Evolutionary conservation across 2,329 filamentous ascomycete species (phyloP).

Genomic region (Sporothrix humicola): DNA sequence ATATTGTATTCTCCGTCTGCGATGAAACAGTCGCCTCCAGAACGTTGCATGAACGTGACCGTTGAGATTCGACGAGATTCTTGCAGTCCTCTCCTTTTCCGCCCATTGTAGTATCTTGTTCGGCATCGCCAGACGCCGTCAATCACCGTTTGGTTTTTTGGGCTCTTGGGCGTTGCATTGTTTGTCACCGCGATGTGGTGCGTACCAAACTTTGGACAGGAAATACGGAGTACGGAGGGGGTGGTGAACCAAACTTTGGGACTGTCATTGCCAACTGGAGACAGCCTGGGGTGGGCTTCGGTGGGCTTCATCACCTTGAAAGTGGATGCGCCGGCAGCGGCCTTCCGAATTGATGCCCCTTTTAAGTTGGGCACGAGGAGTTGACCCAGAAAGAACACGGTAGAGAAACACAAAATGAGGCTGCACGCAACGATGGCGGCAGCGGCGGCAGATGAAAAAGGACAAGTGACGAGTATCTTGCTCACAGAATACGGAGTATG

Average conservation of each 20-base stretch:
- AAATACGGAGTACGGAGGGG: not conserved
- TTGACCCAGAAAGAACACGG: not conserved
- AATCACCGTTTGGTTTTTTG: too few relatives aligned
- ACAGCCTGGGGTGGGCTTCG: not conserved
- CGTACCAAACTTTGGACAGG: not conserved
- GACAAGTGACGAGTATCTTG: not conserved
- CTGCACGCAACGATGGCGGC: not conserved
- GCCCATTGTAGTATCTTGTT: too few relatives aligned
- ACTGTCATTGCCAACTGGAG: not conserved
- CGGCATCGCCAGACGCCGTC: too few relatives aligned
- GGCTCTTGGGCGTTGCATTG: not conserved
- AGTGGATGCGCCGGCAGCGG: not conserved
- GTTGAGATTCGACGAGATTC: not conserved
- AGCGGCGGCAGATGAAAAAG: not conserved
- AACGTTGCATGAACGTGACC: not conserved
- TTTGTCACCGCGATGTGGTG: not conserved
- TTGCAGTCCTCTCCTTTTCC: not conserved
- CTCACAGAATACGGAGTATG: not conserved
- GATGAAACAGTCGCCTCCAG: not conserved
- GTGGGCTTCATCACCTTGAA: too few relatives aligned
- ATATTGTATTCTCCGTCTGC: not conserved
- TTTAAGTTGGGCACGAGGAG: not conserved
- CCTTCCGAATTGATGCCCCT: conserved; percentile 2
- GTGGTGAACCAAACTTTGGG: not conserved
- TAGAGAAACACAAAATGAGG: too few relatives aligned